A percentile compares a stretch with the other conserved stretches of the same genome.
These are phyloP conservation scores for Globisporangium recalcitrans DNA, from an alignment of 352 stramenopile genomes.

Conservation along the genomic window DNA sequence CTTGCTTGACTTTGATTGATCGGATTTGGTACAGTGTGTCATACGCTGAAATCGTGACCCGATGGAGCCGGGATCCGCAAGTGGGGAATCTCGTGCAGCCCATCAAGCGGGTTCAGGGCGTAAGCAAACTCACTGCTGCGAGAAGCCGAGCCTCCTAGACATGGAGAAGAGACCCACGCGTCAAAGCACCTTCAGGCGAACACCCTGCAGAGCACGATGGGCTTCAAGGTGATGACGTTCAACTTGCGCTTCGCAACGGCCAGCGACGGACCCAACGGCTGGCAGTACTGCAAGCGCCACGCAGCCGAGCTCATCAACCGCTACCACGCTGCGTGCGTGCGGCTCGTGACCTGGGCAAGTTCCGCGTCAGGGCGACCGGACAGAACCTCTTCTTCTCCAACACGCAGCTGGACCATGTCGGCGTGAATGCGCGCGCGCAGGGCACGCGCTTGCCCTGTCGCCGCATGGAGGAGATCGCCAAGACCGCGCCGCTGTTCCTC, in stretches of 20 bases:
- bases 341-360: conserved; percentile 70
- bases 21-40: too few relatives aligned
- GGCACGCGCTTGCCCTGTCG: conserved; percentile 55
- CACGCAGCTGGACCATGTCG: conserved; percentile 72
- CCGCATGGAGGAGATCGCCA: conserved; percentile 55
- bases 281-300: conserved; percentile 65
- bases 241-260: conserved; percentile 68
- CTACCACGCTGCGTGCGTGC: conserved; percentile 64
- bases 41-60: too few relatives aligned
- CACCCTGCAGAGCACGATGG: too few relatives aligned
- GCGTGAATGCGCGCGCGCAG: conserved; percentile 38
- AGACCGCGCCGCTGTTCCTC: conserved; percentile 54
- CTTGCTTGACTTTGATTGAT: too few relatives aligned
- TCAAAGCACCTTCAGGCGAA: too few relatives aligned
- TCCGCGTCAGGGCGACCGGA: conserved; percentile 47
- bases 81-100: too few relatives aligned
- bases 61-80: too few relatives aligned
- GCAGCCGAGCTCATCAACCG: conserved; percentile 69
- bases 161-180: too few relatives aligned
- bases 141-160: too few relatives aligned
- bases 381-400: conserved; percentile 78
- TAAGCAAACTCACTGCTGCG: too few relatives aligned
- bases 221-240: conserved; percentile 81
- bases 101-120: too few relatives aligned
- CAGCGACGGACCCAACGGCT: conserved; percentile 60